These are phyloP conservation scores for Gymnopus androsaceus DNA, from an alignment of 1,284 basidiomycete species.

Conservation along the genomic window DNA sequence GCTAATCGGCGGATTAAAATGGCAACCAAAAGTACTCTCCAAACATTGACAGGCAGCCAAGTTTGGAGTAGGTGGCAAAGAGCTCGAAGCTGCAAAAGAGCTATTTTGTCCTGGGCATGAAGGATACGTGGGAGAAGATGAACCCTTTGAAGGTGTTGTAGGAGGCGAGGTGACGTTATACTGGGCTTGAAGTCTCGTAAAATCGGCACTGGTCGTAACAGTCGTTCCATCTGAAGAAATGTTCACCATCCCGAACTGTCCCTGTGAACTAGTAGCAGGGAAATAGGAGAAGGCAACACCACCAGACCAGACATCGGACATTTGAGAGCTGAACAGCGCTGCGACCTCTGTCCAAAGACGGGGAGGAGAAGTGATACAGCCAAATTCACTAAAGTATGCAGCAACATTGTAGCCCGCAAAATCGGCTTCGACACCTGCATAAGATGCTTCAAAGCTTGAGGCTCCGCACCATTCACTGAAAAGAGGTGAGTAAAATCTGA, in stretches of 20 bases:
- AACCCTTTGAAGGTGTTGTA: slow-evolving; percentile 62
- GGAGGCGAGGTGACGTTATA: slow-evolving; percentile 61
- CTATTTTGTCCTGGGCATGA: slow-evolving; percentile 65
- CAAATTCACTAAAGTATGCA: slow-evolving; percentile 91
- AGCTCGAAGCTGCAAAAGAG: slow-evolving; percentile 65
- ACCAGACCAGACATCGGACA: slow-evolving; percentile 83
- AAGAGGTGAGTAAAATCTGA: slow-evolving; percentile 14
- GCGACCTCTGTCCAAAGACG: slow-evolving; percentile 82
- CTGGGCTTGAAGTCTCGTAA: slow-evolving; percentile 61
- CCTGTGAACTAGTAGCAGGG: slow-evolving; percentile 63
- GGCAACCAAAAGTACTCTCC: slow-evolving; percentile 67
- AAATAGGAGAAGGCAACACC: slow-evolving; percentile 90
- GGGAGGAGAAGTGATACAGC: slow-evolving; percentile 65
- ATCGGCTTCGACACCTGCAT: slow-evolving; percentile 52
- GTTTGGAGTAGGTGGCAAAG: slow-evolving; percentile 84
- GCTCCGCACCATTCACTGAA: slow-evolving; percentile 80
- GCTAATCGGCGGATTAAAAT: slow-evolving; percentile 61
- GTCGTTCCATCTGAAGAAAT: slow-evolving; percentile 63
- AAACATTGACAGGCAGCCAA: slow-evolving; percentile 79
- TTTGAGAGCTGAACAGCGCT: slow-evolving; percentile 72
- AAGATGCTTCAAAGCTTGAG: slow-evolving; percentile 58
- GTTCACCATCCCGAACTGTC: slow-evolving; percentile 84
- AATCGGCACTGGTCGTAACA: slow-evolving; percentile 71
- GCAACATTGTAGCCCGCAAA: slow-evolving; percentile 75
- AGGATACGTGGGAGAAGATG: slow-evolving; percentile 56